Base-by-base conservation (phyloP, 2,329 filamentous ascomycete species). In the Helotiales sp. region DNA sequence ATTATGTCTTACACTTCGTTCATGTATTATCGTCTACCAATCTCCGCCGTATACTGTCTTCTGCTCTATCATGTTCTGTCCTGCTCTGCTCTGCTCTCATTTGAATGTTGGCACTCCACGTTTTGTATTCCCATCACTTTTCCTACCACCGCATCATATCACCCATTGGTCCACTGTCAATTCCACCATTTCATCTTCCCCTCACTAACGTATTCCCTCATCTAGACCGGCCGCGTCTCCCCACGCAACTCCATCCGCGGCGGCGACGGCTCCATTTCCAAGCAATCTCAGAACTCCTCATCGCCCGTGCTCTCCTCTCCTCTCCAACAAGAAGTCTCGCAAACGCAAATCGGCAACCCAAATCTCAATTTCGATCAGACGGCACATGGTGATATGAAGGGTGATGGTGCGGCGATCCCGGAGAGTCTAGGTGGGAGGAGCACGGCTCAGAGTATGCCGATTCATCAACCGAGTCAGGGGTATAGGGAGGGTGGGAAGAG, bases 301-400 rank as follows among this genome's bases (percentile, higher is more conserved):
- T 71, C 71, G 5, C 70, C 74, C 0, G 45, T 62, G 11, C 82
- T 85, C 66, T 82, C 83, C 0, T 87, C 86, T 6, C 84, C 85
- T 0, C 74, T 87, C 3, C 82, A 85, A 34, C 71, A 76, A 63
- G 71, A 72, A 52, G 22, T 66, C 32, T 49, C 67, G 30, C 63
- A 65, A 50, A 50, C 26, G 6, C 40, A 34, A 7, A 49, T 66
- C n/a, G 69, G 64, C 22, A 62, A 59, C 13, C 69, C 66, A 17
- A 74, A 73, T 65, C 30, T 72, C 6, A 73, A 72, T 59, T 32
- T 64, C 10, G 67, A 65, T 34, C 28, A 52, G 24, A 52, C 65
- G 3, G 43, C 40, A 26, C 28, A 32, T 30, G 65, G 65, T 17
- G 40, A 68, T 43, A 34, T 65, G 17, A 71, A 65, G 6, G 71